A percentile compares a stretch with the other conserved stretches of the same genome.
These are phyloP conservation scores for Plantago major DNA, from an alignment of 257 asterid genomes.

Conservation along the genomic window DNA sequence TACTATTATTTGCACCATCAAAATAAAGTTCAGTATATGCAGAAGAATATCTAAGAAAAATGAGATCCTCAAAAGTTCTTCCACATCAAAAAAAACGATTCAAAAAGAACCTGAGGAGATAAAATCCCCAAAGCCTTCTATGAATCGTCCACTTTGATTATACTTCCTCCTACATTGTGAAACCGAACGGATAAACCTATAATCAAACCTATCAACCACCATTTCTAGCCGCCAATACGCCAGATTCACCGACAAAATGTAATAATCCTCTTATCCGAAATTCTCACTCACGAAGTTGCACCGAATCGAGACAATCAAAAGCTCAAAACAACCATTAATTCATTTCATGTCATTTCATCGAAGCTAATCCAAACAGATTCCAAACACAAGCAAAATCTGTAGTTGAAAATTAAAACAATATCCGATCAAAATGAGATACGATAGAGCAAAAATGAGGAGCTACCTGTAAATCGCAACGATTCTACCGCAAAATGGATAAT, in stretches of 20 bases:
- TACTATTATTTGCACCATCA: no score
- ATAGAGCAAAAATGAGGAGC: not conserved
- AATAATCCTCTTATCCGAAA: not conserved
- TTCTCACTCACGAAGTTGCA: not conserved
- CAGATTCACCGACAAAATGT: not conserved
- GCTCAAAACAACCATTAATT: conserved; percentile 15
- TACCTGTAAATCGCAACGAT: conserved; percentile 16
- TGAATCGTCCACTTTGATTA: no score
- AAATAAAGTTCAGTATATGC: no score
- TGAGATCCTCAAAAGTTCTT: no score
- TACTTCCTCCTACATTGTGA: no score
- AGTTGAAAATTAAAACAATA: not conserved
- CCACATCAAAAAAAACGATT: no score
- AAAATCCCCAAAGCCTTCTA: not conserved
- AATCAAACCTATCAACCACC: not conserved
- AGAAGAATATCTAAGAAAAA: no score
- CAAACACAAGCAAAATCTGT: not conserved
- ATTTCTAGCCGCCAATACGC: not conserved
- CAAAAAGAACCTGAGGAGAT: not conserved
- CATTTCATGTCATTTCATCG: not conserved
- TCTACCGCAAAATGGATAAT: not conserved
- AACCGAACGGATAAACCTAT: not conserved
- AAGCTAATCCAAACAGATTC: not conserved
- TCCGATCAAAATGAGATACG: not conserved
- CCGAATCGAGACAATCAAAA: conserved; percentile 17